Percentiles rank a stretch among this genome's conserved stretches.
Conservation (phyloP, 2,329 filamentous ascomycete genomes). For the Exserohilum rostratum region DNA sequence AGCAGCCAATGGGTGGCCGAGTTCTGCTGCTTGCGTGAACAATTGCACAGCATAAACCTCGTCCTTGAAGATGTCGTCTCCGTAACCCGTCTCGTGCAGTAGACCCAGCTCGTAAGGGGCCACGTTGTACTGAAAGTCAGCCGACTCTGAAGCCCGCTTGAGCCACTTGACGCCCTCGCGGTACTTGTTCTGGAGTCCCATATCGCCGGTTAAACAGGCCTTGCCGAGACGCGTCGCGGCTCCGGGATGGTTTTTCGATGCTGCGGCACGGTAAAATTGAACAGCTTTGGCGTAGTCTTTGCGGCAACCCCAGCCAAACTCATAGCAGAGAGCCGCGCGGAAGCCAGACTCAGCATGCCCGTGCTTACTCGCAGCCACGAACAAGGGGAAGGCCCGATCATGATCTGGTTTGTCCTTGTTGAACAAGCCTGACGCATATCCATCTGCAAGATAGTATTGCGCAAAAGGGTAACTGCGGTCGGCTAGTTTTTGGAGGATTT, state of each 20-base stretch:
- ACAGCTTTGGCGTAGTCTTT: slow-evolving; percentile 90
- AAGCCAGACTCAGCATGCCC: slow-evolving; percentile 96
- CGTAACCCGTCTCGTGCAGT: slow-evolving; percentile 90
- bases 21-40: slow-evolving; percentile 90
- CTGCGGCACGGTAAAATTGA: slow-evolving; percentile 88
- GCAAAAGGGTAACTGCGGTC: slow-evolving; percentile 94
- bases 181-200: slow-evolving; percentile 82
- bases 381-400: slow-evolving; percentile 88
- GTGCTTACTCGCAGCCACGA: slow-evolving; percentile 92
- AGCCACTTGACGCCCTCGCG: slow-evolving; percentile 95
- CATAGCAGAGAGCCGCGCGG: slow-evolving; percentile 90
- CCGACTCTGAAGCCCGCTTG: slow-evolving; percentile 87
- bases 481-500: slow-evolving; percentile 83
- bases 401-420: slow-evolving; percentile 93
- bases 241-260: slow-evolving; percentile 92
- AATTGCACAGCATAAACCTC: slow-evolving; percentile 89
- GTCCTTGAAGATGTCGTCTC: slow-evolving; percentile 92
- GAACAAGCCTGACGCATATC: slow-evolving; percentile 91
- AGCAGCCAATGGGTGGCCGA: slow-evolving; percentile 86
- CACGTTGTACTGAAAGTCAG: slow-evolving; percentile 88
- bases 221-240: slow-evolving; percentile 91
- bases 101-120: slow-evolving; percentile 90
- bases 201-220: slow-evolving; percentile 86
- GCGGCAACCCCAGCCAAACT: slow-evolving; percentile 95
- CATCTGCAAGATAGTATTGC: slow-evolving; percentile 96